Evolutionary conservation across 805 yeast genomes (phyloP).

Genomic region (Torulaspora delbrueckii): DNA sequence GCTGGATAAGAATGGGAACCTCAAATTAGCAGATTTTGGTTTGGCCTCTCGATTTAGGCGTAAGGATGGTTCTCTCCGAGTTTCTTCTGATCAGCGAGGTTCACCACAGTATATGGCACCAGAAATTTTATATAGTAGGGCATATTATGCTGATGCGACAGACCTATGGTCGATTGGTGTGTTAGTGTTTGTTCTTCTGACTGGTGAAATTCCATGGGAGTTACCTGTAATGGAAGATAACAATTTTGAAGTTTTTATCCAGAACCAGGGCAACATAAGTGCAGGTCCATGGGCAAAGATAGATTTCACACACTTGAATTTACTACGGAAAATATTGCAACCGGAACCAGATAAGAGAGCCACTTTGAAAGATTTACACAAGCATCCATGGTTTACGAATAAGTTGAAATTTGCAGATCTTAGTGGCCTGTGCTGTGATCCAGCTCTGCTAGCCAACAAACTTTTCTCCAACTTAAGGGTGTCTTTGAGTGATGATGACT

Average conservation of each 20-base stretch:
- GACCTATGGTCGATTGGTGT: slow-evolving; percentile 73
- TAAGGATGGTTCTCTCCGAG: slow-evolving; percentile 43
- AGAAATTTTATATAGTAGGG: slow-evolving; percentile 44
- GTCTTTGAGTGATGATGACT: slow-evolving; percentile 48
- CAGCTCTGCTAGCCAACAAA: slow-evolving; percentile 46
- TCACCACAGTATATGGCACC: slow-evolving; percentile 81
- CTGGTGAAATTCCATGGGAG: slow-evolving; percentile 73
- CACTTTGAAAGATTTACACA: slow-evolving; percentile 38
- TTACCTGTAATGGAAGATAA: slow-evolving; percentile 51
- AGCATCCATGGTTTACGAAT: slow-evolving; percentile 53
- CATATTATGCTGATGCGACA: slow-evolving; percentile 52
- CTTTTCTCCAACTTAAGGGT: slow-evolving; percentile 50
- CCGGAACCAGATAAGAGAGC: slow-evolving; percentile 45
- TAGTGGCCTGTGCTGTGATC: slow-evolving; percentile 51
- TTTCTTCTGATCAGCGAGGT: slow-evolving; percentile 55
- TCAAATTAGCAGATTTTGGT: slow-evolving; percentile 76
- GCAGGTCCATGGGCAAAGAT: slow-evolving; percentile 53
- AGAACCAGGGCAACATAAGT: slow-evolving; percentile 43
- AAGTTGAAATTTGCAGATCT: slow-evolving; percentile 41
- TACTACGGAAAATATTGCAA: slow-evolving; percentile 50
- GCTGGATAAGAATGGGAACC: slow-evolving; percentile 56
- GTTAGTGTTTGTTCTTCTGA: slow-evolving; percentile 53
- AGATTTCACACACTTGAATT: slow-evolving; percentile 44
- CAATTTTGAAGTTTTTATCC: slow-evolving; percentile 41
- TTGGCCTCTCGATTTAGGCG: slow-evolving; percentile 57